Base-by-base conservation (phyloP, 2,329 filamentous ascomycete species). In the Byssochlamys sp. region DNA sequence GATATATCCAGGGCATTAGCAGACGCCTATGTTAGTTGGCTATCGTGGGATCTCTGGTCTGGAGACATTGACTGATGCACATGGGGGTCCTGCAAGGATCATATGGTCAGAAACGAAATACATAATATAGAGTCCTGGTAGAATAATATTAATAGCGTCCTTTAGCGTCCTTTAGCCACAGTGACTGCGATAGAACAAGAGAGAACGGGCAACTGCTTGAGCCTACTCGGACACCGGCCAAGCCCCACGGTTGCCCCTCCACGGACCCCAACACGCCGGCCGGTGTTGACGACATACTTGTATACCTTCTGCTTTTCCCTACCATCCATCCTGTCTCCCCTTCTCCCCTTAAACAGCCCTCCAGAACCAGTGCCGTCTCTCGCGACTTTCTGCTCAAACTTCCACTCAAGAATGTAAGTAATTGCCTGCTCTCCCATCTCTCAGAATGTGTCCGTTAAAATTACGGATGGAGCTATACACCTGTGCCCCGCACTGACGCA, bases 231-330 rank as follows among this genome's bases (percentile, higher is more conserved):
- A 19, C 39, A 45, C 39, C 39, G n/a, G 39, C 2, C 5, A 45
- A 58, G 65, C 66, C 65, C 64, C 65, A 66, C 65, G 64, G 59
- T 27, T 7, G 35, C 63, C 64, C 66, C 63, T 66, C 64, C 60
- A 58, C 58, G 66, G 65, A 68, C 65, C 66, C 58, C 66, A 67
- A 61, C 61, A 62, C 57, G 62, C 66, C 66, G 65, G 57, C 25
- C 19, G 14, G 10, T 12, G 35, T 61, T 63, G 61, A 66, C 61
- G 59, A 59, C 63, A 63, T 65, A 59, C 50, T 48, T 54, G 54
- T 53, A 9, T 54, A n/a, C 50, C 50, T 27, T 45, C 19, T 27
- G 45, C 19, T 49, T 27, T 45, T 24, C 3, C 35, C 54, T 12
- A 4, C 35, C 54, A 27, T 31, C 31, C 19, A 31, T 57, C 55